phyloP scores from a whole-genome alignment of 495 filamentous ascomycete species.

The Collariella sp. region DNA sequence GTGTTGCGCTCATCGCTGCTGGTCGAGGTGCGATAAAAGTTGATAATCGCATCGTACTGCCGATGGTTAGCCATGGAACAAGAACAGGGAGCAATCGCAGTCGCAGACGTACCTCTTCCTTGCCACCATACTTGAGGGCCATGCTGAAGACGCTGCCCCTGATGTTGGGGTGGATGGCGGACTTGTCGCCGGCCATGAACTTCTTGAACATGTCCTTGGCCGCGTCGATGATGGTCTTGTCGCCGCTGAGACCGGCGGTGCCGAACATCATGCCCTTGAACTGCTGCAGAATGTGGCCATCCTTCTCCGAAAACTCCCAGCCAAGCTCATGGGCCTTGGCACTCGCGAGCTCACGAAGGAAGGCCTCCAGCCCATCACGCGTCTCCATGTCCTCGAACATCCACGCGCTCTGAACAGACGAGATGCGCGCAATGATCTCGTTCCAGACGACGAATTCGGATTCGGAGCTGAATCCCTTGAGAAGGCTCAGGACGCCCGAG shows the following conservation, averaged over 20 bases:
- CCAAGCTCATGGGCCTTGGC: slow-evolving; percentile 75
- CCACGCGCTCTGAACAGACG: slow-evolving; percentile 71
- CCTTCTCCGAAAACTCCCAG: slow-evolving; percentile 75
- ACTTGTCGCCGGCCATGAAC: slow-evolving; percentile 56
- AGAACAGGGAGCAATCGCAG: slow-evolving; percentile 1
- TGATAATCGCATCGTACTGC: slow-evolving; percentile 66
- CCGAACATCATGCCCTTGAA: slow-evolving; percentile 66
- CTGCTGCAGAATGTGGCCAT: slow-evolving; percentile 85
- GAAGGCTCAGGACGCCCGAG: slow-evolving; percentile 74
- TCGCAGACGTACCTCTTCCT: slow-evolving; percentile 55
- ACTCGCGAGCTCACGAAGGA: slow-evolving; percentile 67
- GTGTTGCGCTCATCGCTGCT: slow-evolving; percentile 93
- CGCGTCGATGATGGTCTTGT: slow-evolving; percentile 51
- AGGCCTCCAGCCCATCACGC: slow-evolving; percentile 66
- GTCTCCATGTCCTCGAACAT: slow-evolving; percentile 72
- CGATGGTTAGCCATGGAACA: slow-evolving; percentile 4
- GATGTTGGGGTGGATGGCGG: slow-evolving; percentile 66
- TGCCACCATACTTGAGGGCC: slow-evolving; percentile 62
- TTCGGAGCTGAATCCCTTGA: slow-evolving; percentile 78
- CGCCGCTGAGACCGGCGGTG: slow-evolving; percentile 56
- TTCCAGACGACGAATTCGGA: slow-evolving; percentile 90
- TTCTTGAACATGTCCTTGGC: slow-evolving; percentile 68
- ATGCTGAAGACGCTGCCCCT: slow-evolving; percentile 62
- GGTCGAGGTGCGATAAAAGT: slow-evolving; percentile 75
- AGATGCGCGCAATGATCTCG: slow-evolving; percentile 72